Percentiles rank a stretch among this genome's conserved stretches.
phyloP scores from a whole-genome alignment of 1,284 basidiomycete genomes.

The Ustilago cynodontis region DNA sequence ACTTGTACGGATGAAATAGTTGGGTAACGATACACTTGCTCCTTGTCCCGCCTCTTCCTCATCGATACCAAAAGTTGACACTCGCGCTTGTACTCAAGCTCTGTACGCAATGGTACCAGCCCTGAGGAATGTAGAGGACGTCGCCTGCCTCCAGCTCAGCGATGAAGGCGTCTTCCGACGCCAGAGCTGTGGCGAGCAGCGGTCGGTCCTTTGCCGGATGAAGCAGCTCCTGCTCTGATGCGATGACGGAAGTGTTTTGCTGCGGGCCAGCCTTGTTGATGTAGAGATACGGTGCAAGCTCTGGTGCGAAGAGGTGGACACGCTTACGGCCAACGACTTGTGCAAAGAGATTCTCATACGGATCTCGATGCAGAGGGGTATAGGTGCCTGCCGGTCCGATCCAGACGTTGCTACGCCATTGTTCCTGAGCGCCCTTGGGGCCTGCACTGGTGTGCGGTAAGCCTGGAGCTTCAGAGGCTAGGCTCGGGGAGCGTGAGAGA shows the following conservation, averaged over 20 bases:
- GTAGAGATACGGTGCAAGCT: constrained; percentile 31
- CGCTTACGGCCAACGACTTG: constrained; percentile 56
- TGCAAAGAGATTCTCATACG: constrained; percentile 56
- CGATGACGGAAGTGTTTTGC: constrained; percentile 47
- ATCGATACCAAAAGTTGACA: constrained; percentile 56
- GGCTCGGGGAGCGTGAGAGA: constrained; percentile 29
- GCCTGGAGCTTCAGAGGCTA: constrained; percentile 44
- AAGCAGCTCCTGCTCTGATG: constrained; percentile 43
- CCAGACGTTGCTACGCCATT: constrained; percentile 59
- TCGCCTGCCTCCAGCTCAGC: constrained; percentile 47
- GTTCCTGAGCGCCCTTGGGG: constrained; percentile 42
- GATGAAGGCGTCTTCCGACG: constrained; percentile 18
- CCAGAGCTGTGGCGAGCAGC: constrained; percentile 33
- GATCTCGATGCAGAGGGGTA: constrained; percentile 56
- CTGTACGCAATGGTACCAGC: constrained; percentile 56
- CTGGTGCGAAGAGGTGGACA: constrained; percentile 48
- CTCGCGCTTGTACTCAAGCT: constrained; percentile 52
- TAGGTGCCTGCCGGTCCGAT: constrained; percentile 53
- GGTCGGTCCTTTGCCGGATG: constrained; percentile 19
- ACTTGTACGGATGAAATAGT: no score
- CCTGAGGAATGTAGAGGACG: constrained; percentile 50
- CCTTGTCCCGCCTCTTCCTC: neutral
- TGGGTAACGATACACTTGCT: no score
- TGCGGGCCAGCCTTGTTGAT: constrained; percentile 35
- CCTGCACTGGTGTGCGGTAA: constrained; percentile 53